Base-by-base conservation (phyloP, 2,329 filamentous ascomycete genomes). In the Akanthomyces lecanii region DNA sequence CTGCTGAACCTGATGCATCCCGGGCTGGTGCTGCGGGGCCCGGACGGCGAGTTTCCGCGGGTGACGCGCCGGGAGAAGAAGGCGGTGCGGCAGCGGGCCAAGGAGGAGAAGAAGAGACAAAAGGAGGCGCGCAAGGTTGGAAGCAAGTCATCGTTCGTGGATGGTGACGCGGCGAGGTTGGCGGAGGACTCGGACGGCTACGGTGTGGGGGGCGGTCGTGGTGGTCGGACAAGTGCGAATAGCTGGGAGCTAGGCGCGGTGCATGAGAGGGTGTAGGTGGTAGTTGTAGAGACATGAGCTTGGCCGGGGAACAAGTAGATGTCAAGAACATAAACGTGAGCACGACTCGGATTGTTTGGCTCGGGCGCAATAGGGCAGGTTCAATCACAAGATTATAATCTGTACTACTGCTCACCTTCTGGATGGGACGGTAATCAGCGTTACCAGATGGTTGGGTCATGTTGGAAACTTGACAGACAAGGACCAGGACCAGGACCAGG, bases 1-100 rank as follows among this genome's bases (percentile, higher is more conserved):
- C 63, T 78, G 12, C 69, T 81, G 54, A 79, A 79, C 65, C 30
- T 78, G 3, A 66, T 79, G 36, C 81, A 85, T 69, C 82, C 82
- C 0, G 82, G 81, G 0, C 72, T 72, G 2, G 71, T 81, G n/a
- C 71, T 82, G 50, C 69, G 72, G 11, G 81, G 83, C 0, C 73
- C 76, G 4, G 75, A 78, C 38, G 76, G 77, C 62, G 77, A 81
- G 63, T 79, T 84, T 63, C 78, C 78, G 1, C 72, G 70, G 42
- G 57, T 74, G 21, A 76, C 70, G 33, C 72, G 78, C 36, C 72
- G 73, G 64, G 75, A 82, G 67, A 81, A 79, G 71, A 82, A 81
- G 69, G 72, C 71, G 5, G 72, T 76, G 47, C 74, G 70, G 62
- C 70, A 72, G 47, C 73, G 73, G 63, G 78, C 74, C 67, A 76